Base-by-base conservation (phyloP, 2,329 filamentous ascomycete species). In the Paramyrothecium roridum region DNA sequence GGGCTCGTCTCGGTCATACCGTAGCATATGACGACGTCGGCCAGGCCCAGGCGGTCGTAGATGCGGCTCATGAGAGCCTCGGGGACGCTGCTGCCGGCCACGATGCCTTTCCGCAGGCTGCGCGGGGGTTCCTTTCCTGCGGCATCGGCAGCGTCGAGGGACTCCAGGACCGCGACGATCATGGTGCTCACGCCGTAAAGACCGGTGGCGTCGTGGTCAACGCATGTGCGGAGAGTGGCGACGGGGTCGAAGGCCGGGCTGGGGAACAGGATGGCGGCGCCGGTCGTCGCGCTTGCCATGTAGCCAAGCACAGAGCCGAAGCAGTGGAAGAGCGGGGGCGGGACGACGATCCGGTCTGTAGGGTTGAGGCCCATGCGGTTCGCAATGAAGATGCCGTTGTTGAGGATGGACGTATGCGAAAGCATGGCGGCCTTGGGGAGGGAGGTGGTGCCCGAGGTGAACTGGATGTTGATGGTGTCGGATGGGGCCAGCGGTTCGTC, bases 131-230 rank as follows among this genome's bases (percentile, higher is more conserved):
- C 50, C 53, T 52, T 55, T 13, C 37, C 37, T 7, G 56, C 53
- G 33, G 71, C 69, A 8, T 62, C 66, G 10, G 68, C 71, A 17
- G 57, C 61, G 59, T 85, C 79, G 8, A 97, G 80, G 1, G 93
- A 81, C 61, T 96, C 91, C 4, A 98, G 81, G 65, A 96, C 86
- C 23, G 93, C 87, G n/a, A 83, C 83, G 64, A 96, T 93, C 95
- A 98, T 99, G 53, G 93, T 98, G 3, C 91, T 85, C 0, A 98
- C 93, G 55, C 93, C 93, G 70, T 97, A 95, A 0, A 97, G 81
- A 0, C 81, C 84, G 1, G 83, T 86, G 22, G 82, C 84, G 12
- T 73, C 70, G 59, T 82, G 77, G 56, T 80, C 79, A 19, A 74
- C 71, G 11, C 74, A 77, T 78, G 82, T 83, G 52, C 67, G 72